Percentiles rank a stretch among this genome's conserved stretches.
These are phyloP conservation scores for Staphylotrichum longicolle DNA, from an alignment of 495 filamentous ascomycete genomes.

Conservation along the genomic window DNA sequence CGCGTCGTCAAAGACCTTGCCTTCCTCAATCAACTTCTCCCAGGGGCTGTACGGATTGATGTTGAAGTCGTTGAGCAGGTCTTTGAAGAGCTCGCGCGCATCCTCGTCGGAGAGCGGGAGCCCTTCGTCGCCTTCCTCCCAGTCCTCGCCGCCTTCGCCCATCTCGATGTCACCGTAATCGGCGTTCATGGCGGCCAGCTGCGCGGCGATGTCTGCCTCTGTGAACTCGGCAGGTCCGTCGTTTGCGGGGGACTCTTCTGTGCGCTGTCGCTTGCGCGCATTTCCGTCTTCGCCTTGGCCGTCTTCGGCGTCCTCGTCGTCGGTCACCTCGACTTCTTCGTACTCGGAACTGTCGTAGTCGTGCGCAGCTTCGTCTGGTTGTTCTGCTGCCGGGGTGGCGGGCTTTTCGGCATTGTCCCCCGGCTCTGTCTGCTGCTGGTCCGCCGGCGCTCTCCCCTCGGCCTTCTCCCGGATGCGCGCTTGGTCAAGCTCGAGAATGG, in stretches of 20 bases:
- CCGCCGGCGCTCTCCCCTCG: conserved; percentile 23
- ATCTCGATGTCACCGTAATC: conserved; percentile 66
- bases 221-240: conserved; percentile 77
- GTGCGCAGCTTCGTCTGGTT: conserved; percentile 16
- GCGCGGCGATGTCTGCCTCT: conserved; percentile 92
- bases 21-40: conserved; percentile 81
- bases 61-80: conserved; percentile 75
- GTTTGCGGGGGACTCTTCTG: conserved; percentile 50
- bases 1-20: conserved; percentile 77
- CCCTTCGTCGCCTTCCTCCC: conserved; percentile 70
- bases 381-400: neutral
- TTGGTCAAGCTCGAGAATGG: conserved; percentile 68
- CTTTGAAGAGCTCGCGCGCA: conserved; percentile 71
- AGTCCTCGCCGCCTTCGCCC: conserved; percentile 64
- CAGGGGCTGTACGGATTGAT: conserved; percentile 90
- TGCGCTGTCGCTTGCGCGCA: conserved; percentile 64
- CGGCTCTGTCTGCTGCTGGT: conserved; percentile 1
- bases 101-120: conserved; percentile 65
- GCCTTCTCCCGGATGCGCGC: conserved; percentile 53
- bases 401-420: conserved; percentile 10
- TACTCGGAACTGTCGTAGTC: conserved; percentile 61
- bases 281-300: conserved; percentile 47
- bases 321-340: conserved; percentile 85
- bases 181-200: conserved; percentile 82
- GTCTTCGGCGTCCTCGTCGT: conserved; percentile 54